These are phyloP conservation scores for Beta macrorhiza DNA, from an alignment of 179 eudicot genomes.

Conservation along the genomic window DNA sequence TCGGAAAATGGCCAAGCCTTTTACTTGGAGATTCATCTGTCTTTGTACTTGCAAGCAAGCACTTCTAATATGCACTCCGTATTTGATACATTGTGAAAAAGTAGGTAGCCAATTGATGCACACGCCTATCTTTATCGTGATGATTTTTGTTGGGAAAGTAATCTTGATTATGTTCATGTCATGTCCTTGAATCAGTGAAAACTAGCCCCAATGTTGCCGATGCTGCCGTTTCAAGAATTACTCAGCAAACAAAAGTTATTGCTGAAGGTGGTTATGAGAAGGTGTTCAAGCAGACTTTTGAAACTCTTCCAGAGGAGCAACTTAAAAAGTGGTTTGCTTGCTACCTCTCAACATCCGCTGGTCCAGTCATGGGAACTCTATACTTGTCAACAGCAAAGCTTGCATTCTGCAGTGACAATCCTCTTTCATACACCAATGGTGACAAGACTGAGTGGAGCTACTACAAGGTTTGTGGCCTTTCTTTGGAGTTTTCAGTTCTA, in stretches of 20 bases:
- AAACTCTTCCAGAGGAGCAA: conserved; percentile 46
- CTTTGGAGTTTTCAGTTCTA: background rate
- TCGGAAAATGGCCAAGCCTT: background rate
- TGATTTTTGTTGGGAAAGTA: background rate
- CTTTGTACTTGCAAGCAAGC: background rate
- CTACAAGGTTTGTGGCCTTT: conserved; percentile 38
- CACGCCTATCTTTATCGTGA: background rate
- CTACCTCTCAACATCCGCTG: conserved; percentile 51
- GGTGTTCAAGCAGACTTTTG: conserved; percentile 45
- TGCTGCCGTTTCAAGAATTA: conserved; percentile 47
- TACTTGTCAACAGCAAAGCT: conserved; percentile 47
- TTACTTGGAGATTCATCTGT: background rate
- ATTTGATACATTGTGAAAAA: background rate
- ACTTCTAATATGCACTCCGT: background rate
- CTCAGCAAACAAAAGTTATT: conserved; percentile 47
- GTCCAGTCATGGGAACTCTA: conserved; percentile 51
- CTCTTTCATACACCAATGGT: conserved; percentile 41
- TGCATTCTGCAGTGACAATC: conserved; percentile 54
- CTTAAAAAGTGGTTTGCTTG: conserved; percentile 50
- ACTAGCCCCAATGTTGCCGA: conserved; percentile 49
- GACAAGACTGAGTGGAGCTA: conserved; percentile 49
- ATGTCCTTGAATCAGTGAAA: conserved; percentile 35
- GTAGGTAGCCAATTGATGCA: too few species aligned
- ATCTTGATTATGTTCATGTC: background rate
- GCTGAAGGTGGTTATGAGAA: conserved; percentile 61